Conservation (phyloP, 805 yeast species). For the Candida easanensis region DNA sequence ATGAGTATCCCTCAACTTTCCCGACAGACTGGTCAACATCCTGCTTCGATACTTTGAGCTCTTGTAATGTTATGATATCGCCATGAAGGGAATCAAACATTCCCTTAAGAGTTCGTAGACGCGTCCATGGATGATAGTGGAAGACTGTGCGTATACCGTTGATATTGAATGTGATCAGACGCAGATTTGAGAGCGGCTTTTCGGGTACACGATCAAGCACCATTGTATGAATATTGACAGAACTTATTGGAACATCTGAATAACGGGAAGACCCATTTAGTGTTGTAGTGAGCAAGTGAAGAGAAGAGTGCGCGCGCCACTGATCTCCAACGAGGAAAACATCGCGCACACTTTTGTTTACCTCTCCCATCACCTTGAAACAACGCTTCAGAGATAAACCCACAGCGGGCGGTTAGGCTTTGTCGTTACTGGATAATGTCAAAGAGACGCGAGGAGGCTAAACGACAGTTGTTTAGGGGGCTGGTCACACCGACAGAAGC, state of each 20-base stretch:
- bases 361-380: no score
- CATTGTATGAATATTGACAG: no score
- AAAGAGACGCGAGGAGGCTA: slow-evolving; percentile 19
- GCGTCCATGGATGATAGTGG: slow-evolving; percentile 83
- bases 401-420: not conserved
- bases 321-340: no score
- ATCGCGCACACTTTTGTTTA: not conserved
- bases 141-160: slow-evolving; percentile 80
- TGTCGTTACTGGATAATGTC: slow-evolving; percentile 13
- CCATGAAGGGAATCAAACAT: slow-evolving; percentile 57
- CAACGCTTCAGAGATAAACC: no score
- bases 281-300: no score
- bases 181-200: slow-evolving; percentile 23
- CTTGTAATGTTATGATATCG: slow-evolving; percentile 86
- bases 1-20: slow-evolving; percentile 51
- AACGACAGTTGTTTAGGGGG: slow-evolving; percentile 26
- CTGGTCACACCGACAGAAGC: slow-evolving; percentile 8
- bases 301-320: no score
- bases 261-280: no score
- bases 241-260: no score
- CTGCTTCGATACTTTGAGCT: slow-evolving; percentile 63
- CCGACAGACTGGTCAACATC: slow-evolving; percentile 49
- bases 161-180: slow-evolving; percentile 76
- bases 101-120: slow-evolving; percentile 31
- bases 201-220: slow-evolving; percentile 13